A percentile compares a stretch with the other conserved stretches of the same genome.
phyloP scores from a whole-genome alignment of 108 stramenopile species.

The Fragilariopsis cylindrus region DNA sequence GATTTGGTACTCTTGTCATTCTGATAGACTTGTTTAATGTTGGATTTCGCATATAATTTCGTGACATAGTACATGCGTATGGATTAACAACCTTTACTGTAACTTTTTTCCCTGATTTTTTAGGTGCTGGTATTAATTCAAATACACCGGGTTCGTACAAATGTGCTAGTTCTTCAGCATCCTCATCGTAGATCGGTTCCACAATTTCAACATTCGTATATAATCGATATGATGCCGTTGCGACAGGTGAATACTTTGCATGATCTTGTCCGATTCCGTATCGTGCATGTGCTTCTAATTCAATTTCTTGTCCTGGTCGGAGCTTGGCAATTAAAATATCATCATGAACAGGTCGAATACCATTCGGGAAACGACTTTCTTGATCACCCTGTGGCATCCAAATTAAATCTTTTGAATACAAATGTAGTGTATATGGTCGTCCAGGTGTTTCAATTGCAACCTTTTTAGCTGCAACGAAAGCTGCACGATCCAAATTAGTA shows the following conservation, averaged over 20 bases:
- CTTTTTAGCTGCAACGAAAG: slow-evolving; percentile 35
- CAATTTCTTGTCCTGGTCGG: slow-evolving; percentile 93
- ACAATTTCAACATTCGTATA: slow-evolving; percentile 73
- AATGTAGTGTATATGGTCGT: slow-evolving; percentile 84
- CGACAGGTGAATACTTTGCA: slow-evolving; percentile 97
- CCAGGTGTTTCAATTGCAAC: slow-evolving; percentile 66
- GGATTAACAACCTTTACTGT: slow-evolving; percentile 80
- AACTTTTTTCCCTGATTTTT: slow-evolving; percentile 27
- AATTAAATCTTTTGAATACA: slow-evolving; percentile 75
- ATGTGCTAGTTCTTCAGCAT: slow-evolving; percentile 85
- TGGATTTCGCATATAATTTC: slow-evolving; percentile 92
- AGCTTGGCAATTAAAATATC: slow-evolving; percentile 97
- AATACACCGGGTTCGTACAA: slow-evolving; percentile 89
- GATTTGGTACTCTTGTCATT: slow-evolving; percentile 88
- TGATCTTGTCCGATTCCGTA: slow-evolving; percentile 95
- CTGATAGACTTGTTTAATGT: slow-evolving; percentile 71
- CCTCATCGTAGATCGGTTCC: slow-evolving; percentile 72
- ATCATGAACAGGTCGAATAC: slow-evolving; percentile 73
- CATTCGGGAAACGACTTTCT: slow-evolving; percentile 58
- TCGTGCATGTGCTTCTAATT: slow-evolving; percentile 86
- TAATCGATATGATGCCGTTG: slow-evolving; percentile 94
- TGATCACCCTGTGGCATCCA: slow-evolving; percentile 96
- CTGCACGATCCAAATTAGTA: slow-evolving; percentile 45
- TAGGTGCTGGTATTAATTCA: slow-evolving; percentile 52
- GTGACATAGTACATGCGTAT: slow-evolving; percentile 96